A percentile compares a stretch with the other conserved stretches of the same genome.
phyloP scores from a whole-genome alignment of 129 eudicot genomes.

The Chrysanthemum makinoi region DNA sequence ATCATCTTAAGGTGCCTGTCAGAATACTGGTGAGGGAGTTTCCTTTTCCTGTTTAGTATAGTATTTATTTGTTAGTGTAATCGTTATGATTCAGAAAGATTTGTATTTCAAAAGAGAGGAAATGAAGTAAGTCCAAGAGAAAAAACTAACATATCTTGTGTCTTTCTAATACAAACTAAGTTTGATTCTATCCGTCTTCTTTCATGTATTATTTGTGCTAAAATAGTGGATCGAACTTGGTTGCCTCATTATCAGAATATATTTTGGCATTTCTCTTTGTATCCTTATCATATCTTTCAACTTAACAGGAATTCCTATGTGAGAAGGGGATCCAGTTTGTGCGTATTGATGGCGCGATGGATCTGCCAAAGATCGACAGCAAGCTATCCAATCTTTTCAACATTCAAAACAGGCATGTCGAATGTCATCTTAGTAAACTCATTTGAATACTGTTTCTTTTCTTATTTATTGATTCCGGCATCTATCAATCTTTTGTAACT shows the following conservation, averaged over 20 bases:
- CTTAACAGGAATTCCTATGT: conserved; percentile 61
- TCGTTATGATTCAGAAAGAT: neutral
- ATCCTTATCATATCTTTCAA: conserved; percentile 8
- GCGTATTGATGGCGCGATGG: conserved; percentile 64
- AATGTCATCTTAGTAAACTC: neutral
- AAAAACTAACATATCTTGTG: neutral
- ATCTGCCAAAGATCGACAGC: conserved; percentile 63
- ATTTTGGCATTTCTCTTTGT: conserved; percentile 15
- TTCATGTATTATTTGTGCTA: conserved; percentile 9
- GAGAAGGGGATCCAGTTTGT: conserved; percentile 69
- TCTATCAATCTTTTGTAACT: no score
- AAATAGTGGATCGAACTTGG: neutral
- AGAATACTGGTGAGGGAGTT: conserved; percentile 64
- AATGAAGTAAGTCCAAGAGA: neutral
- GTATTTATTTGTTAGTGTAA: neutral
- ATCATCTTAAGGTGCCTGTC: conserved; percentile 89
- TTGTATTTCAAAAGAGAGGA: conserved; percentile 11
- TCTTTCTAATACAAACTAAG: neutral
- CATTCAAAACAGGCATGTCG: conserved; percentile 64
- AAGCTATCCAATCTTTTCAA: conserved; percentile 72
- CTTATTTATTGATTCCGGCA: no score
- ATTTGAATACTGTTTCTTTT: neutral
- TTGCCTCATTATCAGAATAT: conserved; percentile 10
- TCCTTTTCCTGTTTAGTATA: conserved; percentile 10
- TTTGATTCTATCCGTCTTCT: conserved; percentile 17